Base-by-base conservation (phyloP, 2,329 filamentous ascomycete species). In the Graphiopsis chlorocephala region DNA sequence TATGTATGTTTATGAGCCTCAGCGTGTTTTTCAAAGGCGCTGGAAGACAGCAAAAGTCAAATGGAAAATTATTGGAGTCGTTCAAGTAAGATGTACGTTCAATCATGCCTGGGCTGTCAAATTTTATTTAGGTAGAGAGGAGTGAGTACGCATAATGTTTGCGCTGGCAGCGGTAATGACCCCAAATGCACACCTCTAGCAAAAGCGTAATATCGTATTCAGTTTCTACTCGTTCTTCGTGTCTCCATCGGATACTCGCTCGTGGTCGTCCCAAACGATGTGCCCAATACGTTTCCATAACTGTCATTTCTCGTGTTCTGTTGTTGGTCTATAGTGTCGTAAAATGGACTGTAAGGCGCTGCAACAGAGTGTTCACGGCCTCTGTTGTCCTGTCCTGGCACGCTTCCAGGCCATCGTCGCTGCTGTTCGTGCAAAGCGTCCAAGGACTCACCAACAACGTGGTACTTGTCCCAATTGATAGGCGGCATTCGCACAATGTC, bases 401-500 rank as follows among this genome's bases (percentile, higher is more conserved):
- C 66, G 23, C 66, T 72, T 25, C 74, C 72, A 1, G 92, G 93
- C 62, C 86, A 84, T 57, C 81, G 79, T 61, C 88, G 79, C 78
- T 97, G 93, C 73, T 96, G 91, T 59, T 87, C 85, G 75, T 97
- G 93, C 68, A 97, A 82, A 75, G 88, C 90, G 77, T 97, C 92
- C 38, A 97, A 82, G 1, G 91, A 87, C 66, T 91, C 89, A 57
- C 92, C 93, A 3, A 95, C 88, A n/a, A 97, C 84, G 71, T 92
- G 91, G 77, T 98, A 98, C 74, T 97, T 93, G 14, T 88, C 87
- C 94, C 94, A 98, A 80, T 97, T 97, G 73, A 98, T 89, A 10
- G 92, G 90, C 10, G 94, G 94, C 79, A 89, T 92, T 47, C 93
- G 88, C 28, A 96, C 89, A 0, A 98, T 82, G 70, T 90, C 90